These are phyloP conservation scores for Pleurotus tuber-regium DNA, from an alignment of 768 basidiomycete species.

Conservation along the genomic window DNA sequence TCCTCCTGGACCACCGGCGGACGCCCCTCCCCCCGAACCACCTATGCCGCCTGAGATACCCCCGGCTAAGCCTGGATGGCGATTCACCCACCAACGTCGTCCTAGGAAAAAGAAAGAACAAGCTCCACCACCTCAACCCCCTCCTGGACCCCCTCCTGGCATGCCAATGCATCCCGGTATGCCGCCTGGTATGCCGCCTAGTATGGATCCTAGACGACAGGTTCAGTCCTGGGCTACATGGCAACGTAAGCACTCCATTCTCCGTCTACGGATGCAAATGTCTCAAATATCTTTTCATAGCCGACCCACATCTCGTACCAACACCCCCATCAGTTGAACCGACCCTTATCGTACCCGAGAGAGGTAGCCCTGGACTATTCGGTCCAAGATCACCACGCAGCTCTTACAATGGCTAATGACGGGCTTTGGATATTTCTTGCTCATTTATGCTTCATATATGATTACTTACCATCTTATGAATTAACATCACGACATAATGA, in stretches of 20 bases:
- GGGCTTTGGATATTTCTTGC: neutral
- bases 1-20: constrained; percentile 40
- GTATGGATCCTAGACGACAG: constrained; percentile 40
- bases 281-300: constrained; percentile 31
- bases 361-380: constrained; percentile 66
- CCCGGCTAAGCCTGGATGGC: constrained; percentile 58
- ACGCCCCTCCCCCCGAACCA: constrained; percentile 38
- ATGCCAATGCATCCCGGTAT: constrained; percentile 26
- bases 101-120: constrained; percentile 49
- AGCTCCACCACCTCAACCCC: constrained; percentile 29
- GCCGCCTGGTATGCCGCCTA: constrained; percentile 20
- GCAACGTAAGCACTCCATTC: constrained; percentile 48
- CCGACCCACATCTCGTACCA: constrained; percentile 53
- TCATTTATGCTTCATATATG: constrained; percentile 2
- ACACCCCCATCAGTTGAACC: constrained; percentile 63
- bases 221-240: constrained; percentile 60
- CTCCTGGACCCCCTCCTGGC: constrained; percentile 31
- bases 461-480: neutral
- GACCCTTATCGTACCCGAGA: constrained; percentile 58
- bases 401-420: constrained; percentile 17
- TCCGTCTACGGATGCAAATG: constrained; percentile 4
- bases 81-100: constrained; percentile 36
- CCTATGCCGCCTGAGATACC: constrained; percentile 33
- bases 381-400: constrained; percentile 69
- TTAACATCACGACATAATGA: neutral